Percentiles rank a stretch among this genome's conserved stretches.
Conservation (phyloP, 805 yeast species). For the Lachancea sp. region DNA sequence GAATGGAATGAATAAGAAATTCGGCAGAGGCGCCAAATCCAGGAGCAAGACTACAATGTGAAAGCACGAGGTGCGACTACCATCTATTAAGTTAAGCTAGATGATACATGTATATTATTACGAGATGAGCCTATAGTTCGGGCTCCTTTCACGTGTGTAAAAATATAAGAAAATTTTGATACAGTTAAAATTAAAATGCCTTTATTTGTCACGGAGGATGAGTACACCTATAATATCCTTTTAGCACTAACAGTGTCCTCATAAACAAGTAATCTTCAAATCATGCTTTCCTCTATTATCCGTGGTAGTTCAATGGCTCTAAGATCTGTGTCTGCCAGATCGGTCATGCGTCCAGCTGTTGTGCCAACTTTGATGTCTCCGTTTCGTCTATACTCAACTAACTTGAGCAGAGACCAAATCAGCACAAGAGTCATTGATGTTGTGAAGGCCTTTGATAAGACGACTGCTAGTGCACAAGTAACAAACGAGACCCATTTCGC, state of each 20-base stretch:
- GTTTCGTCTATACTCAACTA: slow-evolving; percentile 50
- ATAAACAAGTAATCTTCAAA: background rate
- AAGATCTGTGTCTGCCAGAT: slow-evolving; percentile 33
- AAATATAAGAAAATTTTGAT: too few species aligned
- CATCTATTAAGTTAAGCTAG: background rate
- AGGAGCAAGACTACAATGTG: background rate
- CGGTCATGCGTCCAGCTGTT: slow-evolving; percentile 25
- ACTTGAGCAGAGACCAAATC: slow-evolving; percentile 72
- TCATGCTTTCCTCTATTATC: slow-evolving; percentile 51
- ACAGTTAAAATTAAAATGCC: too few species aligned
- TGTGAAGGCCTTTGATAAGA: slow-evolving; percentile 57
- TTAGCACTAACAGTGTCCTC: background rate
- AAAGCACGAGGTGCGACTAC: background rate
- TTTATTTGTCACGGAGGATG: too few species aligned
- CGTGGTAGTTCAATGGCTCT: slow-evolving; percentile 36
- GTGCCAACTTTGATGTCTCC: slow-evolving; percentile 17
- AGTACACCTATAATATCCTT: too few species aligned
- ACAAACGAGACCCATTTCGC: slow-evolving; percentile 41
- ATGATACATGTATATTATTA: too few species aligned
- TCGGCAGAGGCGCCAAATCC: slow-evolving; percentile 1
- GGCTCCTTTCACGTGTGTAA: too few species aligned
- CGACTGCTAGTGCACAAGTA: slow-evolving; percentile 40
- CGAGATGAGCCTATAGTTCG: too few species aligned
- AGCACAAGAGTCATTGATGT: slow-evolving; percentile 78
- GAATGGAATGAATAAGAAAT: slow-evolving; percentile 4